Conservation (phyloP, 768 basidiomycete genomes). For the Galerina sulciceps region DNA sequence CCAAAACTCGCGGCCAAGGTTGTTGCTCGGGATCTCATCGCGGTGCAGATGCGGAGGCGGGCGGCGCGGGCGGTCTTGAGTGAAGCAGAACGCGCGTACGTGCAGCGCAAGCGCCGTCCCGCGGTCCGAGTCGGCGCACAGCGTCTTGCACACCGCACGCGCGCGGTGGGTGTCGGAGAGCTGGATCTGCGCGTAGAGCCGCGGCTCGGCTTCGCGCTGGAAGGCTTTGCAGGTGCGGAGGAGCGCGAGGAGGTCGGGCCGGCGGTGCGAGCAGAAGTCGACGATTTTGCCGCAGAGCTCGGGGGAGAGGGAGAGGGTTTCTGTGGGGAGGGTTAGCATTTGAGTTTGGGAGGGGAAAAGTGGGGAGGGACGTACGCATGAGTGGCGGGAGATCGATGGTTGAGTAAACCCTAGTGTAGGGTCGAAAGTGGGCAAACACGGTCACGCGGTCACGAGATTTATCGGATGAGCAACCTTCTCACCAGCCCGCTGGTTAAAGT, state of each 20-base stretch:
- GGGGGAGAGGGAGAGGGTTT: constrained; percentile 37
- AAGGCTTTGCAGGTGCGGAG: constrained; percentile 50
- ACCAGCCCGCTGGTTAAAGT: too few species aligned
- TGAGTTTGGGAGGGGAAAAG: too few species aligned
- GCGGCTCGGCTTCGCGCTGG: constrained; percentile 50
- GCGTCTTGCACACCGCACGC: constrained; percentile 38
- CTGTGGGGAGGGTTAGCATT: constrained; percentile 4
- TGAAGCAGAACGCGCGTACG: constrained; percentile 49
- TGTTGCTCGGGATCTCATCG: not conserved
- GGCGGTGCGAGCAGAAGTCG: constrained; percentile 31
- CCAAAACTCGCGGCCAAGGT: constrained; percentile 46
- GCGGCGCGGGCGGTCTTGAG: constrained; percentile 24
- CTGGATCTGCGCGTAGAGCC: constrained; percentile 48
- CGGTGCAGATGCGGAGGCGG: not conserved
- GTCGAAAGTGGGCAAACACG: too few species aligned
- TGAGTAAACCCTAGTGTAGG: too few species aligned
- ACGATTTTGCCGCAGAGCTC: constrained; percentile 48
- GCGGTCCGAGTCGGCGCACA: constrained; percentile 33
- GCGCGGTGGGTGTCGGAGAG: constrained; percentile 39
- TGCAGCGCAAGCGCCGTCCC: constrained; percentile 42
- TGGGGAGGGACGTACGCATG: too few species aligned
- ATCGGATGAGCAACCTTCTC: too few species aligned
- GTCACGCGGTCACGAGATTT: too few species aligned
- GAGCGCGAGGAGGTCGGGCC: constrained; percentile 43
- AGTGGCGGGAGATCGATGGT: too few species aligned